These are phyloP conservation scores for Sphaerosporella brunnea DNA, from an alignment of 495 filamentous ascomycete genomes.

Conservation along the genomic window DNA sequence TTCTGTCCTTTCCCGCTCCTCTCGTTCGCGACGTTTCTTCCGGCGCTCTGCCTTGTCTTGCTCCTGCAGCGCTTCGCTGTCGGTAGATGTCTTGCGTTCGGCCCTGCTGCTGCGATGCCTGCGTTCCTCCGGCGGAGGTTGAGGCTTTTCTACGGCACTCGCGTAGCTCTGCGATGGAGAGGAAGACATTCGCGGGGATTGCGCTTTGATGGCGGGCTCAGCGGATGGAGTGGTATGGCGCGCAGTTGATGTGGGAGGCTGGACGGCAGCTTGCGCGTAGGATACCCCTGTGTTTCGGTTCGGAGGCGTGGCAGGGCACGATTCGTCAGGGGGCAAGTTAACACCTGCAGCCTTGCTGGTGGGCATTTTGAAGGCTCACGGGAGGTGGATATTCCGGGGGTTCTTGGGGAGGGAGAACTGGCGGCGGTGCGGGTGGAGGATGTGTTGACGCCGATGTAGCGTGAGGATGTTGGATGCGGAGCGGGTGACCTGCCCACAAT, in stretches of 20 bases:
- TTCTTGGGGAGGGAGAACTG: too few relatives aligned
- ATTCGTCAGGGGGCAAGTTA: background rate
- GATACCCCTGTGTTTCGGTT: slow-evolving; percentile 3
- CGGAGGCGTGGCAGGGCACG: slow-evolving; percentile 1
- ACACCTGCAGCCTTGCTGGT: too few relatives aligned
- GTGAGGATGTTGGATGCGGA: too few relatives aligned
- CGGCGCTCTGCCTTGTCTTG: background rate
- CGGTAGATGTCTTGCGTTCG: background rate
- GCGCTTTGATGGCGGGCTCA: background rate
- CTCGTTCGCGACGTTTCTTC: background rate
- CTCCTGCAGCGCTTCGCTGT: background rate
- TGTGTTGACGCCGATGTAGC: too few relatives aligned
- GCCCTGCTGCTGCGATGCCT: background rate
- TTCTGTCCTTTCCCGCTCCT: background rate
- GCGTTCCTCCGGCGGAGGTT: background rate
- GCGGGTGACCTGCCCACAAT: too few relatives aligned
- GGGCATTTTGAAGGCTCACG: too few relatives aligned
- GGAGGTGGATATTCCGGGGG: too few relatives aligned
- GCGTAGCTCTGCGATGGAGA: background rate
- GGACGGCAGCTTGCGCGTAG: background rate
- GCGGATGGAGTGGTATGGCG: background rate
- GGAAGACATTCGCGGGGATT: background rate
- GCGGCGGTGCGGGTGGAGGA: too few relatives aligned
- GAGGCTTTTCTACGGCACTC: background rate
- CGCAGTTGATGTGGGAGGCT: background rate